Base-by-base conservation (phyloP, 345 rosid species). In the Lepidium didymum region DNA sequence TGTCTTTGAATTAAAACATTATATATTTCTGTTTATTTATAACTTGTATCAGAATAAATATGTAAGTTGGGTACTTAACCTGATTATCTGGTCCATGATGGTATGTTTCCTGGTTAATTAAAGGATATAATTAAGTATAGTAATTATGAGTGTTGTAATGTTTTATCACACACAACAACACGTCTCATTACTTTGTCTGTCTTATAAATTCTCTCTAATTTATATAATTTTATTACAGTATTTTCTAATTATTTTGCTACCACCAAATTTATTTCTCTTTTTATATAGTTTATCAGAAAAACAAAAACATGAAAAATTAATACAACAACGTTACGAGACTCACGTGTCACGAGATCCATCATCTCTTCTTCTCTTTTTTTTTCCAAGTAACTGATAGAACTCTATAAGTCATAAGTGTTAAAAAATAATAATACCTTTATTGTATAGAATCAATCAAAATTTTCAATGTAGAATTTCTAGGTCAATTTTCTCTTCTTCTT, bases 81-180 rank as follows among this genome's bases (percentile, higher is more conserved):
- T 70, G 62, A 70, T 53, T 42, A 62, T 70, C 66, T 56, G 69
- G 67, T 71, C 9, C 37, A 71, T 71, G 56, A 72, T 72, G 37
- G 36, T 64, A 56, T 72, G 76, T 72, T 56, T 46, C 53, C 2
- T 64, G 19, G 56, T 45, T 23, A 29, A 40, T 31, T 64, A n/a
- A 72, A 72, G 21, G 35, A 23, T n/a, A 37, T 64, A 37, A 63
- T 72, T 63, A 69, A 49, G 74, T 59, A 37, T 37, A 38, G 42
- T 59, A 49, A 69, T 69, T 40, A 69, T 69, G 57, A n/a, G 27
- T 57, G 73, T 35, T 68, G 64, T 35, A 52, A 10, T 65, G 50
- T 40, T 51, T 35, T 53, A 43, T 31, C 34, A 34, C 23, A 55
- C 7, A 18, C 21, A 55, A 42, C 54, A 67, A 55, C 71, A 67